phyloP scores from a whole-genome alignment of 331 rosid species.

The Telfairia occidentalis region DNA sequence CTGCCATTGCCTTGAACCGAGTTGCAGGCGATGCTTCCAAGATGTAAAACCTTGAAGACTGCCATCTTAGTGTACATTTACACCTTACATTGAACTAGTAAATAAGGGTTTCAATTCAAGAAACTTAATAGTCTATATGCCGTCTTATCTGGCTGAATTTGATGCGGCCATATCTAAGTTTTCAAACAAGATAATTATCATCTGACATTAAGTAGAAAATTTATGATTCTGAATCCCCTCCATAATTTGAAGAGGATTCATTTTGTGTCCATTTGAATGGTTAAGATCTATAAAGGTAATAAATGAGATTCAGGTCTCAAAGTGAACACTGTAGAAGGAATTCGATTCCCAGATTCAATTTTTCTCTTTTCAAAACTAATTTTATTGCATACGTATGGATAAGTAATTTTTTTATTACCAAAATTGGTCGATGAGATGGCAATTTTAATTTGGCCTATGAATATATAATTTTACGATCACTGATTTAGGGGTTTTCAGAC shows the following conservation, averaged over 20 bases:
- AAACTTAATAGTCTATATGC: neutral
- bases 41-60: too few relatives aligned
- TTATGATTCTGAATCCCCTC: neutral
- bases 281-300: neutral
- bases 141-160: neutral
- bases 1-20: constrained; percentile 46
- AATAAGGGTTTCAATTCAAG: neutral
- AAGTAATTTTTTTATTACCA: neutral
- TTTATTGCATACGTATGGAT: neutral
- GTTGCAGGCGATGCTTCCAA: constrained; percentile 20
- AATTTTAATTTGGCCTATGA: neutral
- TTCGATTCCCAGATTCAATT: neutral
- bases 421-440: neutral
- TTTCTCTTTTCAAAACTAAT: neutral
- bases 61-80: neutral
- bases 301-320: neutral
- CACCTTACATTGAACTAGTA: neutral
- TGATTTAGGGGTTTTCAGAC: neutral
- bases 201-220: neutral
- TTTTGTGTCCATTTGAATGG: neutral
- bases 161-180: neutral
- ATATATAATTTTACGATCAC: neutral
- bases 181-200: neutral
- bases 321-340: neutral
- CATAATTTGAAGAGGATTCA: neutral